Base-by-base conservation (phyloP, 257 asterid genomes). In the Osmanthus fragrans region DNA sequence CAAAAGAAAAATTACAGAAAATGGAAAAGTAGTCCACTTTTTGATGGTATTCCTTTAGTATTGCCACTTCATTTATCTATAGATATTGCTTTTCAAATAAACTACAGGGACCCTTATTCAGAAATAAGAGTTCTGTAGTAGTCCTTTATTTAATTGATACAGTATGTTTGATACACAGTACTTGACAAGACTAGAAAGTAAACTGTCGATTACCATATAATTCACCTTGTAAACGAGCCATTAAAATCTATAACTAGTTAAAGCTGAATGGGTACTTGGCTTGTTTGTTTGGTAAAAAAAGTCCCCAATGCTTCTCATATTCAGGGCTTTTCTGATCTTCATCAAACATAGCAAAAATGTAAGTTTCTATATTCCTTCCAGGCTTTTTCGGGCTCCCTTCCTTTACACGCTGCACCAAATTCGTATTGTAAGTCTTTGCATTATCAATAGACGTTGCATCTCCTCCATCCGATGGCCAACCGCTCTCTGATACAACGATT, bases 381-480 rank as follows among this genome's bases (percentile, higher is more conserved):
- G 82, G 88, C 80, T 82, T 82, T 76, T 76, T 79, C 0, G 84
- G 84, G 19, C 76, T 84, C 73, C 86, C 84, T 39, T 73, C 68
- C 19, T 60, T 76, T 15, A 76, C 84, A 21, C 73, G 85, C 5
- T 0, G 56, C 45, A 85, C 40, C 80, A 85, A 65, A 66, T 82
- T 79, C 2, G 56, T 76, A 49, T 78, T 79, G 36, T 79, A 84
- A 16, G 80, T 76, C 73, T 77, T 81, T 21, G 84, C 84, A 36
- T 83, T 83, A 6, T 81, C 82, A 21, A 79, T 25, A 1, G 82
- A 51, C 13, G 81, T 56, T 30, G 63, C 81, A 12, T 21, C 70
- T 49, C 87, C 81, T 70, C 84, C 89, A 6, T 64, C 73, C 9
- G 89, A 77, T 30, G 89, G 87, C 85, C 89, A 85, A 29, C 89